Percentiles rank a stretch among this genome's conserved stretches.
Conservation (phyloP, 768 basidiomycete species). For the Cyclocybe cylindracea region DNA sequence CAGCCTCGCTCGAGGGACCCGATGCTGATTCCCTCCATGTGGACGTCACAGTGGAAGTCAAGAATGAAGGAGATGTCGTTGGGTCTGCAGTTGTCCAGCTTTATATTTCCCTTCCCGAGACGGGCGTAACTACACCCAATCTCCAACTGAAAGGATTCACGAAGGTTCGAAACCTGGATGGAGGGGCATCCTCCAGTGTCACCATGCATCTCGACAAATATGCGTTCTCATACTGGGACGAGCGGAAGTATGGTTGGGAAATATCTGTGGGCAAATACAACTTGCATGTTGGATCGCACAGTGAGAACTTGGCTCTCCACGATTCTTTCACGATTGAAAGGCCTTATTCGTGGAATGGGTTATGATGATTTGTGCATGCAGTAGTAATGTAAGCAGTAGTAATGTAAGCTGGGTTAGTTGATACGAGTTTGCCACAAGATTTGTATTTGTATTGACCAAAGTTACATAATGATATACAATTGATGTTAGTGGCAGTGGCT, state of each 20-base stretch:
- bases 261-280: conserved; percentile 51
- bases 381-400: too few relatives aligned
- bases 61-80: conserved; percentile 50
- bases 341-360: conserved; percentile 30
- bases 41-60: conserved; percentile 47
- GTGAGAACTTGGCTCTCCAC: conserved; percentile 27
- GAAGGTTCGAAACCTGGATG: conserved; percentile 54
- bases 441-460: too few relatives aligned
- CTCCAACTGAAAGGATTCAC: conserved; percentile 66
- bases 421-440: too few relatives aligned
- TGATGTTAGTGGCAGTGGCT: background rate
- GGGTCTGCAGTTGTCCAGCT: conserved; percentile 72
- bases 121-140: conserved; percentile 53
- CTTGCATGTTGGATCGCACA: conserved; percentile 46
- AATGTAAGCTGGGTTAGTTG: too few relatives aligned
- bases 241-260: conserved; percentile 43
- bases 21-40: conserved; percentile 31
- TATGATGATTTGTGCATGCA: conserved; percentile 14
- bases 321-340: conserved; percentile 21
- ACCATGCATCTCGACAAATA: conserved; percentile 60
- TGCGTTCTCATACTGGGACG: conserved; percentile 69
- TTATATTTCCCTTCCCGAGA: conserved; percentile 55
- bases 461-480: too few relatives aligned
- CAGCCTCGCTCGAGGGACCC: conserved; percentile 19
- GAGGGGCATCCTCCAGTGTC: conserved; percentile 43